Evolutionary conservation across 1,284 basidiomycete species (phyloP).

Genomic region (Taiwanofungus camphoratus): DNA sequence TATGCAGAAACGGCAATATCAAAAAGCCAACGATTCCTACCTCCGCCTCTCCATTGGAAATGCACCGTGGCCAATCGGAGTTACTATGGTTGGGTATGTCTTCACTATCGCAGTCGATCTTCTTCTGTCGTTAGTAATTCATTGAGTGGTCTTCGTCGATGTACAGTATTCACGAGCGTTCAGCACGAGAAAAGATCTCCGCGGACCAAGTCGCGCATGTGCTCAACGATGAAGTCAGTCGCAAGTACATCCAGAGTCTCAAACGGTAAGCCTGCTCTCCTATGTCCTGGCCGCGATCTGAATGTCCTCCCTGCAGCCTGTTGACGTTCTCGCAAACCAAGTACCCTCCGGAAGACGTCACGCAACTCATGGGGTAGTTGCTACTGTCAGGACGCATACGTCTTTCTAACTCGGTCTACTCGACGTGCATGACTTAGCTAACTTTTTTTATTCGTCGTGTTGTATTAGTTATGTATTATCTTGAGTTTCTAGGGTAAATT

Average conservation of each 20-base stretch:
- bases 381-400: no score
- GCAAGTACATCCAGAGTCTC: slow-evolving; percentile 98
- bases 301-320: slow-evolving; percentile 43
- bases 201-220: slow-evolving; percentile 97
- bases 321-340: slow-evolving; percentile 94
- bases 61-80: slow-evolving; percentile 99
- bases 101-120: not conserved
- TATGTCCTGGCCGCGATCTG: not conserved
- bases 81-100: slow-evolving; percentile 94
- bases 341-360: slow-evolving; percentile 85
- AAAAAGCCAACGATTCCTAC: slow-evolving; percentile 95
- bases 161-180: slow-evolving; percentile 91
- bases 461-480: no score
- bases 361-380: slow-evolving; percentile 77
- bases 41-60: slow-evolving; percentile 96
- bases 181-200: slow-evolving; percentile 94
- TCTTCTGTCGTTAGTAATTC: not conserved
- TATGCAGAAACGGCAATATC: slow-evolving; percentile 94
- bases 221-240: slow-evolving; percentile 95
- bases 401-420: no score
- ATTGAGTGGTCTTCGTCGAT: not conserved
- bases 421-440: no score
- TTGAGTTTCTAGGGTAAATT: no score
- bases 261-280: no score
- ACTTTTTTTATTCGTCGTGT: no score